A percentile compares a stretch with the other conserved stretches of the same genome.
Conservation (phyloP, 352 stramenopile genomes). For the Lagenidium giganteum region DNA sequence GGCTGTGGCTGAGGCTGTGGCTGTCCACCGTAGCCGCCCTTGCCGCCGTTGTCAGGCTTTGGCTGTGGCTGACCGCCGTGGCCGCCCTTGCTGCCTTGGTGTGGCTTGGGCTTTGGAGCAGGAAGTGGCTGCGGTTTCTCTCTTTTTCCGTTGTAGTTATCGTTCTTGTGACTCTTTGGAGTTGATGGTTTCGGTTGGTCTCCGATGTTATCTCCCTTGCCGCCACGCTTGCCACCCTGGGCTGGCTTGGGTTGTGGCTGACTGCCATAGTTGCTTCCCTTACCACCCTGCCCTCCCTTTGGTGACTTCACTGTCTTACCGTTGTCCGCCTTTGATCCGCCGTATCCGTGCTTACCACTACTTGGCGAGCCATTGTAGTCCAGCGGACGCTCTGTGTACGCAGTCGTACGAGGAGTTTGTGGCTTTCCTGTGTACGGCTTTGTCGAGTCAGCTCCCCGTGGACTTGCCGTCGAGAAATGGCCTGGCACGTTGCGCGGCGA, state of each 20-base stretch:
- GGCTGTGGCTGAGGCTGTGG: background rate
- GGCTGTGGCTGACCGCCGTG: background rate
- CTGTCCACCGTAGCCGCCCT: background rate
- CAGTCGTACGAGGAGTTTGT: conserved; percentile 7
- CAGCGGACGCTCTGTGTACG: conserved; percentile 7
- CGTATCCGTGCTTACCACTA: conserved; percentile 13
- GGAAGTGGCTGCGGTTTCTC: background rate
- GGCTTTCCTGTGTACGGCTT: background rate
- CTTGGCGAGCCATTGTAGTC: conserved; percentile 16
- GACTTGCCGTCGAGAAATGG: conserved; percentile 38
- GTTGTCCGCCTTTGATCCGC: background rate
- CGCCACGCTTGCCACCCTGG: background rate
- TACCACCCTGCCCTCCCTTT: background rate
- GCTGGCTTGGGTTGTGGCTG: background rate
- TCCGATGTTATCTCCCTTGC: conserved; percentile 4
- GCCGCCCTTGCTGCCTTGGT: background rate
- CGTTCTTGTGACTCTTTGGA: conserved; percentile 7
- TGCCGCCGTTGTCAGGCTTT: background rate
- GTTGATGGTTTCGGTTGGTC: conserved; percentile 4
- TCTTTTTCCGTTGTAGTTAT: conserved; percentile 4
- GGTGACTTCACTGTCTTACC: background rate
- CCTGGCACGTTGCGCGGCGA: conserved; percentile 23
- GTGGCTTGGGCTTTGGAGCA: background rate
- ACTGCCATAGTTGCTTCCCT: conserved; percentile 6
- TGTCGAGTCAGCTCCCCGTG: conserved; percentile 3